Evolutionary conservation across 371 early-diverging fungal genomes (phyloP).

Genomic region (Mortierella sp.): DNA sequence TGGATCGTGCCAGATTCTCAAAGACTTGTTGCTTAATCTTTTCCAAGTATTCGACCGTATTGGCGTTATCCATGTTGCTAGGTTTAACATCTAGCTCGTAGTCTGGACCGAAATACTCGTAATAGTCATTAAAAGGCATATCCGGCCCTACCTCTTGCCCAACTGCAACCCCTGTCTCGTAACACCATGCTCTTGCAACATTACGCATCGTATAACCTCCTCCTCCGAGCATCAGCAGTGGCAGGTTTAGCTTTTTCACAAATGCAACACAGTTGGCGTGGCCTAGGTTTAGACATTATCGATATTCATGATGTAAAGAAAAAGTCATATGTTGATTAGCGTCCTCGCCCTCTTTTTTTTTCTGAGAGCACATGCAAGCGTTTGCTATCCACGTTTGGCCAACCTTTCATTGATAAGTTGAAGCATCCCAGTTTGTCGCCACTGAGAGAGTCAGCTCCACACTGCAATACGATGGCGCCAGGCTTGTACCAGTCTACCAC

Average conservation of each 20-base stretch:
- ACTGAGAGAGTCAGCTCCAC: slow-evolving; percentile 99
- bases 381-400: not conserved
- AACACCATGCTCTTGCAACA: slow-evolving; percentile 98
- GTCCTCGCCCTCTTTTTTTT: not conserved
- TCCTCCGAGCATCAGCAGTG: slow-evolving; percentile 97
- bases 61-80: slow-evolving; percentile 97
- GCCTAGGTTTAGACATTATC: slow-evolving; percentile 34
- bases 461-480: slow-evolving; percentile 98
- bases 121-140: slow-evolving; percentile 96
- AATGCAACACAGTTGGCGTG: slow-evolving; percentile 95
- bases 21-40: slow-evolving; percentile 87
- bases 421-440: slow-evolving; percentile 99
- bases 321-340: not conserved
- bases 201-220: slow-evolving; percentile 99
- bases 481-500: slow-evolving; percentile 97
- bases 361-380: too few species aligned
- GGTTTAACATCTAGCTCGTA: slow-evolving; percentile 93
- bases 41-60: slow-evolving; percentile 92
- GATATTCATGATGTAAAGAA: not conserved
- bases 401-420: slow-evolving; percentile 94
- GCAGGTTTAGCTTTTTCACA: slow-evolving; percentile 93
- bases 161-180: slow-evolving; percentile 95
- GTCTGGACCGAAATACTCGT: slow-evolving; percentile 95
- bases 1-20: slow-evolving; percentile 91
- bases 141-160: slow-evolving; percentile 79